These are phyloP conservation scores for Trichoderma gamsii DNA, from an alignment of 495 filamentous ascomycete species.

Conservation along the genomic window DNA sequence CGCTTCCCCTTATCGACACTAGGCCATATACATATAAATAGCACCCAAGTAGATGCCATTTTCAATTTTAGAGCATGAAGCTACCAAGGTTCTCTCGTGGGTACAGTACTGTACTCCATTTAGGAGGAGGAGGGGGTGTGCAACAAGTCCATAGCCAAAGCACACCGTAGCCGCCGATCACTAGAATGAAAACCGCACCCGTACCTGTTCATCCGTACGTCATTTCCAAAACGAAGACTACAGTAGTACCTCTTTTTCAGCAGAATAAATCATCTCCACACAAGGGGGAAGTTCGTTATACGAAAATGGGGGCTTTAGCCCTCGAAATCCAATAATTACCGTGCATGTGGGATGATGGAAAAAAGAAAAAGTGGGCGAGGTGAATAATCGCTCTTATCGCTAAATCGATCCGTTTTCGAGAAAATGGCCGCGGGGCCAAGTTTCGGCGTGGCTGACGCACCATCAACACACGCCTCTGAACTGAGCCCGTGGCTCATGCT, in stretches of 20 bases:
- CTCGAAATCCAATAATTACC: neutral
- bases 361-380: neutral
- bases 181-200: neutral
- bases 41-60: neutral
- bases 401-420: neutral
- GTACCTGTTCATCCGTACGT: constrained; percentile 7
- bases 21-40: neutral
- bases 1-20: neutral
- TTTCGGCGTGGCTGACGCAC: constrained; percentile 9
- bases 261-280: neutral
- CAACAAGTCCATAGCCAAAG: neutral
- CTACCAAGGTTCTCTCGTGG: neutral
- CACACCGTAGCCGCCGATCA: constrained; percentile 2
- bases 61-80: neutral
- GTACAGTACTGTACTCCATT: neutral
- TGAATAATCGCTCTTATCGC: neutral
- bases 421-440: neutral
- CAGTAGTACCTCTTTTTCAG: no score
- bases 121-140: neutral
- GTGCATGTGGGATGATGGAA: neutral
- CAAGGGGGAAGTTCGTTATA: neutral
- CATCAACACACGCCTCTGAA: neutral
- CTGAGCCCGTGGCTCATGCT: neutral
- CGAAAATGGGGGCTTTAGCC: neutral
- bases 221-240: neutral